Evolutionary conservation across 1,284 basidiomycete species (phyloP), one percentile per base, ranked within the genome.

Genomic region (Spongispora temasekensis): DNA sequence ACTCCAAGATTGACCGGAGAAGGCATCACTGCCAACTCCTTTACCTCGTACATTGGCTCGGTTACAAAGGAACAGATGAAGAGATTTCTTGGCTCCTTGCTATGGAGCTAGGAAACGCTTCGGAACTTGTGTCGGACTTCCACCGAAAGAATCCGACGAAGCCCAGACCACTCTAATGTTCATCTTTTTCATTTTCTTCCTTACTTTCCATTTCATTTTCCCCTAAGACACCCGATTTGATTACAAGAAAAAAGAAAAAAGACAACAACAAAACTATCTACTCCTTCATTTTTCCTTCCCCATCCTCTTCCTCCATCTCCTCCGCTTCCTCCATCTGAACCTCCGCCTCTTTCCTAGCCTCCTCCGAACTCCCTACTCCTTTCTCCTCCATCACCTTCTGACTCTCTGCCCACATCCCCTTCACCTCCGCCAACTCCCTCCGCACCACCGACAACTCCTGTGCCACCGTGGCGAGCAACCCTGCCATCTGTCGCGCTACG

Each of bases 1-100:
- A 60, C 42, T 56, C 51, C 27, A 59, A 59, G 46, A 44, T 59
- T 44, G 42, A 44, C n/a, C n/a, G n/a, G n/a, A n/a, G n/a, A n/a
- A n/a, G n/a, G n/a, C n/a, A n/a, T n/a, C n/a, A n/a, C n/a, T n/a
- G n/a, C n/a, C n/a, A n/a, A n/a, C n/a, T n/a, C n/a, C n/a, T n/a
- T n/a, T n/a, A n/a, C n/a, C n/a, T 23, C 5, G 21, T 19, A 4
- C 17, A 31, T 5, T 35, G 34, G 34, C 12, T 13, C 17, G 34
- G 34, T 35, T 35, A 35, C 17, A 15, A 35, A 35, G 34, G 44
- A 2, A 58, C 42, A 21, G 32, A 58, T 25, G 12, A 32, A 7
- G 31, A 32, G 44, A 58, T 13, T 19, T 55, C 30, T 31, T 55
- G 54, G 28, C 21, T 55, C 8, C 42, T 55, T 31, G 54, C 54